These are phyloP conservation scores for Vaccinium macrocarpon DNA, from an alignment of 148 eudicot genomes.

Conservation along the genomic window DNA sequence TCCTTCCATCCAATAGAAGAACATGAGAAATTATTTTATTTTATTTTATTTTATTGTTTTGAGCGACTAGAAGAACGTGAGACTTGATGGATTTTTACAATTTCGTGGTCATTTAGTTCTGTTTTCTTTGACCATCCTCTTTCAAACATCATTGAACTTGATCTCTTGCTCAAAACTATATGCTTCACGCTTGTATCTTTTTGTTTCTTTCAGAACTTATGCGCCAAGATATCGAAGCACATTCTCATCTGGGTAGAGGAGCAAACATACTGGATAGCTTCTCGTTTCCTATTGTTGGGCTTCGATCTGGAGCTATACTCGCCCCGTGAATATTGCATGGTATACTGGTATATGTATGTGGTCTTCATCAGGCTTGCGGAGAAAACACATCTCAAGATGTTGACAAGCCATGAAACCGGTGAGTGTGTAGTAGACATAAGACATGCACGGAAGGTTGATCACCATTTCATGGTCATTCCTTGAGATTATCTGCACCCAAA, in stretches of 20 bases:
- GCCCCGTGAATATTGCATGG: constrained; percentile 91
- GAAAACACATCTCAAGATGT: constrained; percentile 73
- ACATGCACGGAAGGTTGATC: neutral
- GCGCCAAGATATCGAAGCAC: constrained; percentile 57
- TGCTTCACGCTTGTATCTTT: neutral
- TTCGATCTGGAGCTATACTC: constrained; percentile 90
- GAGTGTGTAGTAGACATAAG: constrained; percentile 23
- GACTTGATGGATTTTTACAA: neutral
- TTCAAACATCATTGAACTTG: neutral
- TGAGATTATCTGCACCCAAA: constrained; percentile 3
- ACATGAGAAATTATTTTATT: neutral
- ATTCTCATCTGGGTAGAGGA: constrained; percentile 92
- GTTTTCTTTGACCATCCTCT: neutral
- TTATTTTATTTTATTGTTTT: too few relatives aligned
- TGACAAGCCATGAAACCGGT: constrained; percentile 61
- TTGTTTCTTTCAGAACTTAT: constrained; percentile 46
- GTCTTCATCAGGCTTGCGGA: constrained; percentile 85
- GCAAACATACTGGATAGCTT: constrained; percentile 95
- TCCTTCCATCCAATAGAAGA: neutral
- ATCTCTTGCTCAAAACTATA: neutral
- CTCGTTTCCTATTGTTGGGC: constrained; percentile 79
- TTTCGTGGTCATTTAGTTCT: neutral
- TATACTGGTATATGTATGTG: constrained; percentile 89
- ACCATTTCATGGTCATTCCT: neutral
- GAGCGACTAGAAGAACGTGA: neutral